A percentile compares a stretch with the other conserved stretches of the same genome.
Evolutionary conservation across 495 filamentous ascomycete genomes (phyloP).

Genomic region (Penicillium daleae): DNA sequence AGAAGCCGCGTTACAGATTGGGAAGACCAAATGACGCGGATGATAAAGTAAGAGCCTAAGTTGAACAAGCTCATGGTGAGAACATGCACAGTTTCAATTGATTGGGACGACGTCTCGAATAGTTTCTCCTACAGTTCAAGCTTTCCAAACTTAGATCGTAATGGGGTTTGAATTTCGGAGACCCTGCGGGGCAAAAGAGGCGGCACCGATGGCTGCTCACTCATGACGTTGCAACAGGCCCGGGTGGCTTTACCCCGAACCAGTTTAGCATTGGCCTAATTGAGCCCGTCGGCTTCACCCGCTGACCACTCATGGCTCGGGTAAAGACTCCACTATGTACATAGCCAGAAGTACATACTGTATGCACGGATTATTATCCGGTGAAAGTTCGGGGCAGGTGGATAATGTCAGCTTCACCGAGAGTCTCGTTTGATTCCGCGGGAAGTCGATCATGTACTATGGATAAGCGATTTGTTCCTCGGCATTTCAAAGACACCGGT

Average conservation of each 20-base stretch:
- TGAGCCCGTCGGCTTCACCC: conserved; percentile 13
- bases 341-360: no score
- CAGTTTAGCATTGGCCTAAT: conserved; percentile 30
- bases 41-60: neutral
- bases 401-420: conserved; percentile 8
- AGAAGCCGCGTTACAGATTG: neutral
- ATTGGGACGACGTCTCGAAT: neutral
- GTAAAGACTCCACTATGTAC: conserved; percentile 10
- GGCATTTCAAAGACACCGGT: neutral
- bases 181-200: neutral
- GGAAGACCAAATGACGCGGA: neutral
- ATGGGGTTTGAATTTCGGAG: no score
- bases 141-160: no score
- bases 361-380: neutral
- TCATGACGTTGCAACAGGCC: conserved; percentile 13
- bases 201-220: neutral
- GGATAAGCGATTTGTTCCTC: conserved; percentile 4
- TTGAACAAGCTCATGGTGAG: neutral
- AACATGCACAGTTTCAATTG: neutral
- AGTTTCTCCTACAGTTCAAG: neutral
- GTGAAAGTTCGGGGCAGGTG: neutral
- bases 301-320: conserved; percentile 17
- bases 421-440: conserved; percentile 3
- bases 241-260: conserved; percentile 16
- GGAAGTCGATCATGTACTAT: conserved; percentile 2